These are phyloP conservation scores for Phytophthora megakarya DNA, from an alignment of 352 stramenopile genomes.

Conservation along the genomic window DNA sequence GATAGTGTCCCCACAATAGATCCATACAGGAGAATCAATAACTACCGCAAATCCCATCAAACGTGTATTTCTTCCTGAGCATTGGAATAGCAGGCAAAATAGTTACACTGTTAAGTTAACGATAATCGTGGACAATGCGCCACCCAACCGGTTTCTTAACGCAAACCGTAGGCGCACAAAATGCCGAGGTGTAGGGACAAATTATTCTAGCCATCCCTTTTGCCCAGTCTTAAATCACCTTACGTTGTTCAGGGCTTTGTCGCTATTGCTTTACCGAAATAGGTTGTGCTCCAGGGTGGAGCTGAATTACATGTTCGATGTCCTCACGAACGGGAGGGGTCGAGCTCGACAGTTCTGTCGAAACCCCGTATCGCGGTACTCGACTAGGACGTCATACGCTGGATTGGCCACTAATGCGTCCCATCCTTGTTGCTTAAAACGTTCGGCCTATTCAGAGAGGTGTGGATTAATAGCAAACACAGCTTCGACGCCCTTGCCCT, in stretches of 20 bases:
- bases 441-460: too few species aligned
- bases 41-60: slow-evolving; percentile 1
- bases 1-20: slow-evolving; percentile 4
- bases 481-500: too few species aligned
- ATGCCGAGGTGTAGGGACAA: neutral
- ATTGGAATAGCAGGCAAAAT: slow-evolving; percentile 1
- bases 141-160: slow-evolving; percentile 13
- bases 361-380: neutral
- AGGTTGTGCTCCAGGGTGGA: too few species aligned
- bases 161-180: too few species aligned
- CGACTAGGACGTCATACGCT: neutral
- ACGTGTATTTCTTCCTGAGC: slow-evolving; percentile 5
- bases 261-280: too few species aligned
- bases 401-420: too few species aligned
- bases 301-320: too few species aligned
- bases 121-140: slow-evolving; percentile 7
- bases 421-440: too few species aligned
- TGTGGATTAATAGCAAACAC: too few species aligned
- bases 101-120: neutral
- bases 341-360: neutral
- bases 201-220: slow-evolving; percentile 1
- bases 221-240: too few species aligned
- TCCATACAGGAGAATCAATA: slow-evolving; percentile 11
- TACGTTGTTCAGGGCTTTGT: too few species aligned
- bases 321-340: neutral